These are phyloP conservation scores for sorghum (Sorghum bicolor) DNA, from an alignment of 176 grass and related monocot genomes.

Conservation along the genomic window DNA sequence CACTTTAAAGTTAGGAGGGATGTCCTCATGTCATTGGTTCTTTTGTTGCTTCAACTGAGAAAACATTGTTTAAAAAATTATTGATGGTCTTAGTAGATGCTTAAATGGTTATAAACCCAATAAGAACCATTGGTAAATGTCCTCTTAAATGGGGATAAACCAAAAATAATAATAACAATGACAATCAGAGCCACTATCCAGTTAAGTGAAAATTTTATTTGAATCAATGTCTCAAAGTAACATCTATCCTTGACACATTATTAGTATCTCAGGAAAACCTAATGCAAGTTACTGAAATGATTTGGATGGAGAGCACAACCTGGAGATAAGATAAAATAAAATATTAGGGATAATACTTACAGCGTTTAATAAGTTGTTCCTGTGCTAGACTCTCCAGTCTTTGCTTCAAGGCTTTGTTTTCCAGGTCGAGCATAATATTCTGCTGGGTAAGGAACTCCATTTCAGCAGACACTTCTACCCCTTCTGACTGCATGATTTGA, in stretches of 20 bases:
- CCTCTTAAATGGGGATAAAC: neutral
- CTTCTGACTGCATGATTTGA: conserved; percentile 60
- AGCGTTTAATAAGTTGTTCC: conserved; percentile 86
- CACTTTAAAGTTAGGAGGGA: neutral
- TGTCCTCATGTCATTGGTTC: neutral
- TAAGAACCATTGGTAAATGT: neutral
- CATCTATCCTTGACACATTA: neutral
- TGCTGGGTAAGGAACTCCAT: conserved; percentile 88
- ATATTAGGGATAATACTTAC: conserved; percentile 41
- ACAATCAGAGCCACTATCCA: neutral
- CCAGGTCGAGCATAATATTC: conserved; percentile 93
- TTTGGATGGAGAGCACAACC: neutral
- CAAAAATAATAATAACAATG: neutral
- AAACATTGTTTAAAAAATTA: neutral
- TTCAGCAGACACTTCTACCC: conserved; percentile 81
- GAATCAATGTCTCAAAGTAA: neutral
- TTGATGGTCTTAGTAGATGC: neutral
- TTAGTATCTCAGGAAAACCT: neutral
- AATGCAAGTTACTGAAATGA: neutral
- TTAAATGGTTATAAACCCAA: neutral
- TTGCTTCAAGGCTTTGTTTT: conserved; percentile 95
- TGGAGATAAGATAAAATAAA: neutral
- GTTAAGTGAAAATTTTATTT: neutral
- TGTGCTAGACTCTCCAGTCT: conserved; percentile 79
- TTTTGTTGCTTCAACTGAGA: neutral